A percentile compares a stretch with the other conserved stretches of the same genome.
Evolutionary conservation across 1,284 basidiomycete genomes (phyloP).

Genomic region (Pseudozyma flocculosa): DNA sequence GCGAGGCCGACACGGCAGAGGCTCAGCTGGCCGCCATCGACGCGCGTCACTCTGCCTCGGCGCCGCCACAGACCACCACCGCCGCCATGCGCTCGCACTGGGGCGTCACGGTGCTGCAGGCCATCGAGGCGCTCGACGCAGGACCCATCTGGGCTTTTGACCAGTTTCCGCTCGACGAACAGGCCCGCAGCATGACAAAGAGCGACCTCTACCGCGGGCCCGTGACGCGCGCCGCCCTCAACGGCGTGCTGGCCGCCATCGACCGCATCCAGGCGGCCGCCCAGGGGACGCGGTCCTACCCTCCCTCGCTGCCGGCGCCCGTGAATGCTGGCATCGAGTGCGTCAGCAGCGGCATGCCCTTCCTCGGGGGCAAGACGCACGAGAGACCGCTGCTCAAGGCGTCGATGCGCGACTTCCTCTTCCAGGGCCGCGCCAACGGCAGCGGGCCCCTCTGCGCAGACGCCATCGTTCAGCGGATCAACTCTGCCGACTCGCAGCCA

Average conservation of each 20-base stretch:
- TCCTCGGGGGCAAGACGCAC: conserved; percentile 58
- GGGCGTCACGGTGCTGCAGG: conserved; percentile 61
- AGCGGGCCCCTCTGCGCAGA: conserved; percentile 54
- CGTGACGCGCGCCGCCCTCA: conserved; percentile 58
- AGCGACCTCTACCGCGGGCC: conserved; percentile 60
- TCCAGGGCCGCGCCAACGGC: not conserved
- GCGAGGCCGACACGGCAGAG: conserved; percentile 50
- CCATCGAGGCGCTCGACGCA: conserved; percentile 60
- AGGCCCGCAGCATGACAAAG: conserved; percentile 56
- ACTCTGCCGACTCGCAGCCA: conserved; percentile 61
- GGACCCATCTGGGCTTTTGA: conserved; percentile 62
- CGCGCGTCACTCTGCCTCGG: conserved; percentile 24
- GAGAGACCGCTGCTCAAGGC: conserved; percentile 59
- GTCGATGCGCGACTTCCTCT: conserved; percentile 50
- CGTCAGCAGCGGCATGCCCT: conserved; percentile 51
- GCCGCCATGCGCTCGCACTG: conserved; percentile 56
- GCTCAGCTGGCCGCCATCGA: conserved; percentile 54
- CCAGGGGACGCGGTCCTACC: not conserved
- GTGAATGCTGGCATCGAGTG: conserved; percentile 34
- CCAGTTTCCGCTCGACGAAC: conserved; percentile 57
- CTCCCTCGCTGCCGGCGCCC: conserved; percentile 11
- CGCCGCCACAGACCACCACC: not conserved
- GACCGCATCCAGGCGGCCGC: conserved; percentile 41
- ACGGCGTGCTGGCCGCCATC: conserved; percentile 58
- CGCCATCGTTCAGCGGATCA: conserved; percentile 58